Evolutionary conservation across 202 grass and related monocot species (phyloP).

Genomic region (Setaria italica): DNA sequence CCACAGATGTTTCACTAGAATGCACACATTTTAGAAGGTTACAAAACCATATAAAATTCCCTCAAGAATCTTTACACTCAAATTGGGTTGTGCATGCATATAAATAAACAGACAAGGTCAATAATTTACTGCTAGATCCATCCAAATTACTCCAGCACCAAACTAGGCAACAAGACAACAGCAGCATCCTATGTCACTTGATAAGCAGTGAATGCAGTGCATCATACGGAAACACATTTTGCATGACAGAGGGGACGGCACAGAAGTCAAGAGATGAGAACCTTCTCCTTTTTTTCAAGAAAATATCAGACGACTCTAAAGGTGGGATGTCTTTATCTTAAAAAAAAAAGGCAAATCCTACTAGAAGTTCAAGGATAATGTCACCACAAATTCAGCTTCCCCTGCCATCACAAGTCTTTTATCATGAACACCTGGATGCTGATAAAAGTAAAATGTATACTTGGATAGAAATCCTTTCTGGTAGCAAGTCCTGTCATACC

Average conservation of each 20-base stretch:
- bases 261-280: slow-evolving; percentile 31
- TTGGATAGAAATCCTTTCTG: slow-evolving; percentile 8
- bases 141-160: not conserved
- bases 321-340: slow-evolving; percentile 15
- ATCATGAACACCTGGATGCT: slow-evolving; percentile 10
- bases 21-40: not conserved
- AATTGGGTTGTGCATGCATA: not conserved
- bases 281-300: slow-evolving; percentile 30
- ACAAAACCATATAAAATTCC: not conserved
- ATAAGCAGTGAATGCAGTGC: slow-evolving; percentile 14
- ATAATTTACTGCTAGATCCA: not conserved
- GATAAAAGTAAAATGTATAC: not conserved
- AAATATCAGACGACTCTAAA: slow-evolving; percentile 23
- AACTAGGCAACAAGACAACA: not conserved
- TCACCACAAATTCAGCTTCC: not conserved
- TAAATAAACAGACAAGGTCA: not conserved
- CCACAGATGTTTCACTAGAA: not conserved
- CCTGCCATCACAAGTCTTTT: slow-evolving; percentile 7
- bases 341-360: not conserved
- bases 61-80: no score
- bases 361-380: not conserved
- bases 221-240: slow-evolving; percentile 19
- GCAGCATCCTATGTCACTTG: slow-evolving; percentile 14
- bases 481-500: slow-evolving; percentile 34
- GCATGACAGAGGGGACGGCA: slow-evolving; percentile 36